These are phyloP conservation scores for Globisporangium lucens DNA, from an alignment of 352 stramenopile genomes.

Conservation along the genomic window DNA sequence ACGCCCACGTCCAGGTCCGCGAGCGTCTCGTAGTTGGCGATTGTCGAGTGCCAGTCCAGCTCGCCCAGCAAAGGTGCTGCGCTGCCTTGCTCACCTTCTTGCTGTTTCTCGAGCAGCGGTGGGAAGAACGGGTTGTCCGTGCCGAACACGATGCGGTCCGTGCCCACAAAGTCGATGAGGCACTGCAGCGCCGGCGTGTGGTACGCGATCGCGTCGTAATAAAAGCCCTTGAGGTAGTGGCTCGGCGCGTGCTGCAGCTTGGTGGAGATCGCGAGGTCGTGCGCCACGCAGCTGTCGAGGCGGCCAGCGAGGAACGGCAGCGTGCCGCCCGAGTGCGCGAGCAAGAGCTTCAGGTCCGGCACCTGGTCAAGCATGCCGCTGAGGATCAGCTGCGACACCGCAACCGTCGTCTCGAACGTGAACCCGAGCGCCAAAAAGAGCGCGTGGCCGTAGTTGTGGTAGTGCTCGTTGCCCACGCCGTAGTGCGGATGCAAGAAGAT, in stretches of 20 bases:
- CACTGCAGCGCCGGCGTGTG: constrained; percentile 48
- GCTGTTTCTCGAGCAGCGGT: constrained; percentile 15
- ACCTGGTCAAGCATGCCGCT: constrained; percentile 51
- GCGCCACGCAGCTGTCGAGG: constrained; percentile 57
- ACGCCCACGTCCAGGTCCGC: constrained; percentile 28
- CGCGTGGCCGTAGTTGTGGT: constrained; percentile 47
- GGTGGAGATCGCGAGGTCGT: constrained; percentile 40
- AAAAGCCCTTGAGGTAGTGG: constrained; percentile 56
- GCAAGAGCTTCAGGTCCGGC: constrained; percentile 41
- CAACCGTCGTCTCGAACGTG: constrained; percentile 66
- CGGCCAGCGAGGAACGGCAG: constrained; percentile 59
- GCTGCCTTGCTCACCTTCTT: not conserved
- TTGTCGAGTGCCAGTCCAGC: constrained; percentile 36
- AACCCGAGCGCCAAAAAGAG: constrained; percentile 62
- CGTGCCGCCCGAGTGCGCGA: constrained; percentile 60
- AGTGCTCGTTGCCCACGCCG: constrained; percentile 61
- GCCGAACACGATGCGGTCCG: constrained; percentile 54
- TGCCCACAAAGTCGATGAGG: constrained; percentile 50
- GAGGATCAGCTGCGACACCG: constrained; percentile 55
- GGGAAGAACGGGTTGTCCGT: constrained; percentile 73
- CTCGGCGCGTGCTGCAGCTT: constrained; percentile 41
- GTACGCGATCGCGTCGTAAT: constrained; percentile 64
- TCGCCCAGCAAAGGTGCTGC: constrained; percentile 18
- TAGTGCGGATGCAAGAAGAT: constrained; percentile 76
- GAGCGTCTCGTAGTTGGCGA: constrained; percentile 51